Evolutionary conservation across 345 rosid genomes (phyloP), one percentile per base, ranked within the genome.

Genomic region (Toxicodendron radicans): DNA sequence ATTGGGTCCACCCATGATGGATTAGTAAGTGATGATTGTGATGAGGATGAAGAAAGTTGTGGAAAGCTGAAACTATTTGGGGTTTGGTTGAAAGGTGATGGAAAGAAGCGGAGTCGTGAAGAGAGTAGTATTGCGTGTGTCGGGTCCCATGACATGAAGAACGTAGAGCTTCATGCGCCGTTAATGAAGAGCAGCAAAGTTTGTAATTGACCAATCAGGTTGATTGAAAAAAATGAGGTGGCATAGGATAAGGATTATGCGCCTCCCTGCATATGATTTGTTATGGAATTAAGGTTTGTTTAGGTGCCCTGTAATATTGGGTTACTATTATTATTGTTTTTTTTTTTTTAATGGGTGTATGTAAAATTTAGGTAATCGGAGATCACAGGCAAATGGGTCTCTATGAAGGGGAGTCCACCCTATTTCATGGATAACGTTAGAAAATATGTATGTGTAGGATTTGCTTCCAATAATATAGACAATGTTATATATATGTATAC

Each of bases 11-110:
- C 32, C 62, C 46, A 3, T 27, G 84, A 67, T 20, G 78, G 27
- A 13, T 54, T 38, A 78, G 61, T 32, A 49, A 80, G 63, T 7
- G 83, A 54, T 51, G 78, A 27, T 0, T 64, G 70, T 38, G 72
- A 32, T 0, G 58, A 62, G 21, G 74, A 73, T 51, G 73, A 68
- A 3, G 61, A 41, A 13, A 60, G 64, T 7, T 91, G 82, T 48
- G 86, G 71, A 69, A 79, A 83, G 3, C 74, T 87, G 88, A 94
- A 92, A 77, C 84, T 94, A 68, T 94, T 94, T 56, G 98, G 98
- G 53, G 98, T 91, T 38, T 80, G 92, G 92, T 46, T 94, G 87
- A 86, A 82, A 73, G 85, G 84, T 51, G 73, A 82, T 13, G 66
- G 51, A 64, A 89, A 75, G 23, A 90, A 94, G 87, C 84, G 98